These are phyloP conservation scores for Phlebiopsis flavidoalba DNA, from an alignment of 768 basidiomycete genomes.

Conservation along the genomic window DNA sequence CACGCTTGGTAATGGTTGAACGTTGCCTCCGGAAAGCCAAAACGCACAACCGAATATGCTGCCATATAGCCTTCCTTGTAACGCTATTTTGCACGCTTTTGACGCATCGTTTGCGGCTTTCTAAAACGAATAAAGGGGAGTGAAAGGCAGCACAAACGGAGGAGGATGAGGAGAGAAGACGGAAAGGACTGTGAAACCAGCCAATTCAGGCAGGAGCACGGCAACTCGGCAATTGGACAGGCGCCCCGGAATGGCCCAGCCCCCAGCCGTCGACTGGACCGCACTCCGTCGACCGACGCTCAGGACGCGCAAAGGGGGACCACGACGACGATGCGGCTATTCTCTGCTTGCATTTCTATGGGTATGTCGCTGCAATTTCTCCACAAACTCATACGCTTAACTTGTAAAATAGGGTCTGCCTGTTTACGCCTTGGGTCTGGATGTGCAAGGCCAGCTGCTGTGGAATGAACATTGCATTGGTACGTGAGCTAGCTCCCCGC, in stretches of 20 bases:
- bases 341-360: background rate
- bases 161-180: background rate
- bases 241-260: too few species aligned
- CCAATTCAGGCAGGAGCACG: background rate
- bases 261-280: background rate
- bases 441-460: constrained; percentile 55
- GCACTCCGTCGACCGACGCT: background rate
- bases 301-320: background rate
- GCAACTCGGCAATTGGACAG: background rate
- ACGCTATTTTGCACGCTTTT: constrained; percentile 92
- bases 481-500: constrained; percentile 23
- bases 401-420: constrained; percentile 14
- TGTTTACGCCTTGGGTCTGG: constrained; percentile 37
- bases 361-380: background rate
- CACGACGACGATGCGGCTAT: background rate
- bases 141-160: background rate
- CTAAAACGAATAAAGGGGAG: background rate
- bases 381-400: background rate
- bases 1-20: constrained; percentile 91
- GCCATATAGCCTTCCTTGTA: constrained; percentile 96
- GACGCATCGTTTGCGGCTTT: constrained; percentile 59
- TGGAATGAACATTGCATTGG: constrained; percentile 73
- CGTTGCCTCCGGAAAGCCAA: too few species aligned
- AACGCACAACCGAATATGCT: constrained; percentile 80
- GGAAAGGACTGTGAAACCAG: background rate